Evolutionary conservation across 169 alveolate genomes (phyloP).

Genomic region (Toxoplasma gondii): DNA sequence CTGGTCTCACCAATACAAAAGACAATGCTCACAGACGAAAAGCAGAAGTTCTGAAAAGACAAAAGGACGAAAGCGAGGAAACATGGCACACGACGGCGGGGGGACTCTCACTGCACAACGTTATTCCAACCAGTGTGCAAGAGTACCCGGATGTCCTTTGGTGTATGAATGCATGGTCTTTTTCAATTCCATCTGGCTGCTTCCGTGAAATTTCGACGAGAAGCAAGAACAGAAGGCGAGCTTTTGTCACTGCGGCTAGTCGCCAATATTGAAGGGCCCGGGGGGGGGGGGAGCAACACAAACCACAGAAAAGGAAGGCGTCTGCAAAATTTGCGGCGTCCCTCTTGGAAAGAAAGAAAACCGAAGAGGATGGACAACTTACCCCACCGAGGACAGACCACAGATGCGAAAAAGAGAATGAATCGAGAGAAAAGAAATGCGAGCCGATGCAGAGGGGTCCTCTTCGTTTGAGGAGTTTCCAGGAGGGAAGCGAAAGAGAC

Average conservation of each 20-base stretch:
- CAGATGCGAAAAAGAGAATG: neutral
- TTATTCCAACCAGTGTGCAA: neutral
- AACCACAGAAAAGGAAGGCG: no score
- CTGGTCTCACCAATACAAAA: neutral
- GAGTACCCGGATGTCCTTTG: no score
- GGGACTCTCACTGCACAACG: neutral
- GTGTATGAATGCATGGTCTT: no score
- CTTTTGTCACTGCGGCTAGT: no score
- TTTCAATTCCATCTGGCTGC: neutral
- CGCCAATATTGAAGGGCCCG: no score
- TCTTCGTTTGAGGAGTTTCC: no score
- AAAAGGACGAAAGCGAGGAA: neutral
- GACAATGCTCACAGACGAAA: neutral
- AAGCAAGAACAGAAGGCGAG: neutral
- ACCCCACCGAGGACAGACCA: neutral
- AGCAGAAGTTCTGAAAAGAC: neutral
- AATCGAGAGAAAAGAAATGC: neutral
- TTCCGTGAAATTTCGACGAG: neutral
- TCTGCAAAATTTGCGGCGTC: no score
- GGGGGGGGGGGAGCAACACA: no score
- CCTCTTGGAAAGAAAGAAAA: neutral
- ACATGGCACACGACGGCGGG: neutral
- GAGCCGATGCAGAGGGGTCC: no score
- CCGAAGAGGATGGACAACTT: no score
- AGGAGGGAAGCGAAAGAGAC: no score